These are phyloP conservation scores for Hypoxylon rickii DNA, from an alignment of 495 filamentous ascomycete genomes.

Conservation along the genomic window DNA sequence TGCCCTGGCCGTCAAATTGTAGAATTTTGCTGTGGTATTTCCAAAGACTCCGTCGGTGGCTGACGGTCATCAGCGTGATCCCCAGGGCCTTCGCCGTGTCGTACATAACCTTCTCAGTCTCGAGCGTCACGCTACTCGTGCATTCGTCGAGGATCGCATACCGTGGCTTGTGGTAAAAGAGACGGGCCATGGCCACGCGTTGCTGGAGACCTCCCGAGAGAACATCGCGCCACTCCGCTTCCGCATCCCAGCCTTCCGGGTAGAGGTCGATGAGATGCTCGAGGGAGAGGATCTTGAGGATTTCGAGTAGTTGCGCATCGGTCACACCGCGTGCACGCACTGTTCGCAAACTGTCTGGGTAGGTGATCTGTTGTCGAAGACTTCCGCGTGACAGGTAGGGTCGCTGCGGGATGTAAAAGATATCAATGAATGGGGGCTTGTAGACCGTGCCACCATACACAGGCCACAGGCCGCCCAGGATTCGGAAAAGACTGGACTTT, in stretches of 20 bases:
- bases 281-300: slow-evolving; percentile 80
- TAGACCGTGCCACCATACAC: slow-evolving; percentile 93
- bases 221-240: slow-evolving; percentile 94
- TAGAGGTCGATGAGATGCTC: slow-evolving; percentile 81
- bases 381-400: slow-evolving; percentile 89
- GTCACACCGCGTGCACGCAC: slow-evolving; percentile 85
- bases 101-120: slow-evolving; percentile 95
- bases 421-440: slow-evolving; percentile 85
- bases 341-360: slow-evolving; percentile 84
- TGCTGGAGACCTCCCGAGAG: slow-evolving; percentile 91
- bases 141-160: slow-evolving; percentile 97
- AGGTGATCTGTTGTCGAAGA: slow-evolving; percentile 93
- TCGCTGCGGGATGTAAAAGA: slow-evolving; percentile 98
- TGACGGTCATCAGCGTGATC: slow-evolving; percentile 95
- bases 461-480: slow-evolving; percentile 96
- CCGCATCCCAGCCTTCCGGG: slow-evolving; percentile 83
- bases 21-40: slow-evolving; percentile 92
- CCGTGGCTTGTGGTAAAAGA: slow-evolving; percentile 93
- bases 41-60: slow-evolving; percentile 89
- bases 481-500: slow-evolving; percentile 93
- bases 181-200: slow-evolving; percentile 93
- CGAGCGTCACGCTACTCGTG: slow-evolving; percentile 88
- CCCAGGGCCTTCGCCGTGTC: slow-evolving; percentile 89
- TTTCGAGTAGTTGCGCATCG: slow-evolving; percentile 76
- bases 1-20: slow-evolving; percentile 94